A percentile compares a stretch with the other conserved stretches of the same genome.
Evolutionary conservation across 2,329 filamentous ascomycete species (phyloP).

Genomic region (Verticillium albo-atrum): DNA sequence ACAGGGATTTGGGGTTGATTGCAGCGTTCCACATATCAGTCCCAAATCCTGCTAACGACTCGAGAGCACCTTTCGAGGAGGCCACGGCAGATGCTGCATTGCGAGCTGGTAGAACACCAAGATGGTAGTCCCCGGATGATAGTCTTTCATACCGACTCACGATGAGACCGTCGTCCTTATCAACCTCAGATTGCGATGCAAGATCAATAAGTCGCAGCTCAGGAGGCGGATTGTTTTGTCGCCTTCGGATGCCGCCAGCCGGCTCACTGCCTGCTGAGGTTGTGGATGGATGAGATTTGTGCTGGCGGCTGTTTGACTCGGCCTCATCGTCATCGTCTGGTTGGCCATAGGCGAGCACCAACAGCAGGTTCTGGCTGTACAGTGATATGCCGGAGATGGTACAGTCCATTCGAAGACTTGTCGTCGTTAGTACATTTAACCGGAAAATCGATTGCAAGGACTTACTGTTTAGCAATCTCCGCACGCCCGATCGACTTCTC

Average conservation of each 20-base stretch:
- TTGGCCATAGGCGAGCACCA: constrained; percentile 86
- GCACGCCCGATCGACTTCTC: constrained; percentile 73
- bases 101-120: constrained; percentile 74
- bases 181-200: constrained; percentile 77
- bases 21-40: constrained; percentile 87
- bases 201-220: constrained; percentile 91
- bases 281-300: constrained; percentile 38
- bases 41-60: constrained; percentile 67
- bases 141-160: constrained; percentile 84
- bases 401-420: constrained; percentile 88
- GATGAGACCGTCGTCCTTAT: constrained; percentile 82
- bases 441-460: too few relatives aligned
- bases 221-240: constrained; percentile 76
- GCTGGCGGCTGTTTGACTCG: constrained; percentile 23
- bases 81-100: constrained; percentile 59
- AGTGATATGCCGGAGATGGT: constrained; percentile 95
- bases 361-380: constrained; percentile 86
- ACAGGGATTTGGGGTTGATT: constrained; percentile 79
- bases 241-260: constrained; percentile 61
- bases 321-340: constrained; percentile 59
- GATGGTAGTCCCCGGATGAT: constrained; percentile 85
- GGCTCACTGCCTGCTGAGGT: constrained; percentile 51
- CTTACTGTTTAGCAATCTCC: constrained; percentile 89
- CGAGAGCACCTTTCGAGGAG: constrained; percentile 68
- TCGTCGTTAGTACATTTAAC: constrained; percentile 27